Evolutionary conservation across 129 eudicot genomes (phyloP).

Genomic region (Flaveria brownii): DNA sequence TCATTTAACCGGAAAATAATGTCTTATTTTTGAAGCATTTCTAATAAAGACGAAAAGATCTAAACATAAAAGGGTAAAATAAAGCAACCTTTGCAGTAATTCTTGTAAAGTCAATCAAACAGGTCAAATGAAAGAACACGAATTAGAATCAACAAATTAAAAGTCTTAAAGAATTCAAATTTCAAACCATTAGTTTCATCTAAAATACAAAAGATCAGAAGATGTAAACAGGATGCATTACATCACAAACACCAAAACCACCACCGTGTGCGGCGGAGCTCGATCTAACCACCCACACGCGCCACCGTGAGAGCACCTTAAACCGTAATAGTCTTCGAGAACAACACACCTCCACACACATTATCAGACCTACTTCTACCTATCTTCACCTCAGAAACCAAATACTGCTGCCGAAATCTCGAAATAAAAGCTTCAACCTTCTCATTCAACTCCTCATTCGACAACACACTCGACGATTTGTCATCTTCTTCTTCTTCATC

Average conservation of each 20-base stretch:
- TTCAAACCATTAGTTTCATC: neutral
- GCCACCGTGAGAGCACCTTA: constrained; percentile 19
- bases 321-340: constrained; percentile 35
- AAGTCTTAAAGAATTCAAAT: constrained; percentile 3
- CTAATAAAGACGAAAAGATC: neutral
- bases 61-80: neutral
- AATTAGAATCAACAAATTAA: constrained; percentile 6
- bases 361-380: constrained; percentile 34
- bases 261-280: constrained; percentile 26
- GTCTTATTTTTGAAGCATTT: neutral
- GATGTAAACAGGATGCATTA: constrained; percentile 25
- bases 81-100: neutral
- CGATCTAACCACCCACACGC: constrained; percentile 23
- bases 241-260: constrained; percentile 27
- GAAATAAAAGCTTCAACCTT: constrained; percentile 85
- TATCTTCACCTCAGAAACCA: constrained; percentile 62
- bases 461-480: constrained; percentile 26
- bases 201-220: constrained; percentile 14
- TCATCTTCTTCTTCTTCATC: constrained; percentile 24
- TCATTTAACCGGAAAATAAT: no score
- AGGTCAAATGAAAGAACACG: neutral
- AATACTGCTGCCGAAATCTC: constrained; percentile 74
- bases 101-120: neutral
- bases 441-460: constrained; percentile 74
- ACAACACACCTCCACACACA: constrained; percentile 33